Evolutionary conservation across 164 flowering plant genomes (phyloP).

Genomic region (Paratinospora sagittata): DNA sequence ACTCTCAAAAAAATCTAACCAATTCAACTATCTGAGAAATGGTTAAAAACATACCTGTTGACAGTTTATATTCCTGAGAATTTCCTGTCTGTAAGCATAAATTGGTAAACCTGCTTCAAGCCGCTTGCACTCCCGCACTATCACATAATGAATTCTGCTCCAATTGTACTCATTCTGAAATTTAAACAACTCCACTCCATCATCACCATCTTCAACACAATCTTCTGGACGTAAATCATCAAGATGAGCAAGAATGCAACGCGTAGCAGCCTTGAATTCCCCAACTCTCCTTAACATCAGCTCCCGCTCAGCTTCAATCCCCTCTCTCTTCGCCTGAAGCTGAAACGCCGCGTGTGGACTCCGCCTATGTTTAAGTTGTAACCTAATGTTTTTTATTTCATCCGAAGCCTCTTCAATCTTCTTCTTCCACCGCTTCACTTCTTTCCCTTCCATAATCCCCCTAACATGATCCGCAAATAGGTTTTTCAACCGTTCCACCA

Average conservation of each 20-base stretch:
- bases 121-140: constrained; percentile 59
- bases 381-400: constrained; percentile 27
- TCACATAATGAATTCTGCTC: constrained; percentile 38
- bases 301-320: constrained; percentile 30
- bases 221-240: constrained; percentile 8
- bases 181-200: constrained; percentile 17
- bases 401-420: constrained; percentile 19
- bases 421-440: constrained; percentile 28
- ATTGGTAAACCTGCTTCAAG: constrained; percentile 70
- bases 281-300: constrained; percentile 39
- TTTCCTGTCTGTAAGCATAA: constrained; percentile 41
- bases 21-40: constrained; percentile 1
- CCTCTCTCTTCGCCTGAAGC: constrained; percentile 23
- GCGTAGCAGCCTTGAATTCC: constrained; percentile 58
- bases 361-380: constrained; percentile 3
- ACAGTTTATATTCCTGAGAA: constrained; percentile 33
- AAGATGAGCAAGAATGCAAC: constrained; percentile 35
- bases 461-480: constrained; percentile 30
- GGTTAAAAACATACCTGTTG: constrained; percentile 46
- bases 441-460: constrained; percentile 31
- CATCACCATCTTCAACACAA: constrained; percentile 1
- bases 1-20: neutral
- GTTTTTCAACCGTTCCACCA: constrained; percentile 30
- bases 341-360: neutral
- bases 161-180: constrained; percentile 34